These are phyloP conservation scores for Globisporangium megalacanthum DNA, from an alignment of 352 stramenopile species.

Conservation along the genomic window DNA sequence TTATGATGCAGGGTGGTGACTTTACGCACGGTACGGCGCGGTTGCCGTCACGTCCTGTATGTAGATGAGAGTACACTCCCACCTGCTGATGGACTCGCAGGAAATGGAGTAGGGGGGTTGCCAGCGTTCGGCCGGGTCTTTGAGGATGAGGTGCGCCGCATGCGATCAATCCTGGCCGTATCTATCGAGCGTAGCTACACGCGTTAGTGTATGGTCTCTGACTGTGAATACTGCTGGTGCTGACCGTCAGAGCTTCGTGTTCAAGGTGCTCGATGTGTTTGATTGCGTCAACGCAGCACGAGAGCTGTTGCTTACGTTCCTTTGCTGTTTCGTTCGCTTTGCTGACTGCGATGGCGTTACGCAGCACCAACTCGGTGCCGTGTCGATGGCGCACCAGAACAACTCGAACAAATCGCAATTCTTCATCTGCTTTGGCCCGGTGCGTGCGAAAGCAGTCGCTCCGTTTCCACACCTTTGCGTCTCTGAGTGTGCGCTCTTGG, in stretches of 20 bases:
- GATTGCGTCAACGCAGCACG: background rate
- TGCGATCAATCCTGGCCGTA: no score
- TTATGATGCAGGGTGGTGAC: slow-evolving; percentile 98
- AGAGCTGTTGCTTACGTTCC: background rate
- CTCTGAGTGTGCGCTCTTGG: background rate
- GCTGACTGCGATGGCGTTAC: background rate
- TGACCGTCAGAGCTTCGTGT: slow-evolving; percentile 77
- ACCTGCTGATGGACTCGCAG: slow-evolving; percentile 14
- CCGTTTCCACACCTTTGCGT: background rate
- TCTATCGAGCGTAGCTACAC: background rate
- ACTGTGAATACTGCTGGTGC: background rate
- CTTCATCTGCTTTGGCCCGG: slow-evolving; percentile 94
- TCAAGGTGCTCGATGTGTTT: slow-evolving; percentile 31
- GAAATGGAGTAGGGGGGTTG: slow-evolving; percentile 91
- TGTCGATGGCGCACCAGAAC: slow-evolving; percentile 97
- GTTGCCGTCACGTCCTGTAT: no score
- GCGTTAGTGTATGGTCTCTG: background rate
- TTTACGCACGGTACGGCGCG: slow-evolving; percentile 86
- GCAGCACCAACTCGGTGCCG: slow-evolving; percentile 86
- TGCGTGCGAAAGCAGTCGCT: slow-evolving; percentile 13
- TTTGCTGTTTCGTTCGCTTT: background rate
- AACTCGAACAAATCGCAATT: slow-evolving; percentile 98
- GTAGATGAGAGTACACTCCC: background rate
- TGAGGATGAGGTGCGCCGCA: slow-evolving; percentile 87
- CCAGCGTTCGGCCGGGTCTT: slow-evolving; percentile 94